A percentile compares a stretch with the other conserved stretches of the same genome.
These are phyloP conservation scores for Marasmius tenuissimus DNA, from an alignment of 1,284 basidiomycete species.

Conservation along the genomic window DNA sequence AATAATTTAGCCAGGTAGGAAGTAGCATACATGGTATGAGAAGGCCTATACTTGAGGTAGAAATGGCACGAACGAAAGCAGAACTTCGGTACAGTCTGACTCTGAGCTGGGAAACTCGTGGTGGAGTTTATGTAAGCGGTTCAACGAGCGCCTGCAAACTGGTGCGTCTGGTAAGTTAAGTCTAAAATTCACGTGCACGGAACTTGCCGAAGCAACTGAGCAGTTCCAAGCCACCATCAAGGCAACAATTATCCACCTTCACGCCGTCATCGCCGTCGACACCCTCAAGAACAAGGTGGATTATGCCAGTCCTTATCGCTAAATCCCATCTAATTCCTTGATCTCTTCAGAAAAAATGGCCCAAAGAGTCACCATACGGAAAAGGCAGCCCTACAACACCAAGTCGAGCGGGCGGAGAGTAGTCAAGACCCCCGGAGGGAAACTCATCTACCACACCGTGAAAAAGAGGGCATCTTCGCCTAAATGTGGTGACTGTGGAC, in stretches of 20 bases:
- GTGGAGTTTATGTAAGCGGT: no score
- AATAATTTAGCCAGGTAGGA: no score
- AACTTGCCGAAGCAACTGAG: not conserved
- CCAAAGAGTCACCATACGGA: slow-evolving; percentile 99
- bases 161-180: no score
- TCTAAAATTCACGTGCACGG: not conserved
- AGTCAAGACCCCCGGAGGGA: slow-evolving; percentile 96
- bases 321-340: not conserved
- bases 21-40: no score
- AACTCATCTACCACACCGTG: slow-evolving; percentile 89
- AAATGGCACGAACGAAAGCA: no score
- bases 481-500: slow-evolving; percentile 97
- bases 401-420: slow-evolving; percentile 93
- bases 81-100: no score
- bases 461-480: slow-evolving; percentile 86
- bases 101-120: no score
- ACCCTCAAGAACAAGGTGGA: slow-evolving; percentile 45
- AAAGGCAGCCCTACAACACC: slow-evolving; percentile 99
- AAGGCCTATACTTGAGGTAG: no score
- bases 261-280: slow-evolving; percentile 25
- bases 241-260: not conserved
- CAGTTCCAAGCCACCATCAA: not conserved
- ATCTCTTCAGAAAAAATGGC: slow-evolving; percentile 64
- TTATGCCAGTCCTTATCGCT: slow-evolving; percentile 4
- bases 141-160: no score